Conservation (phyloP, 2,329 filamentous ascomycete species). For the Monilinia polystroma region DNA sequence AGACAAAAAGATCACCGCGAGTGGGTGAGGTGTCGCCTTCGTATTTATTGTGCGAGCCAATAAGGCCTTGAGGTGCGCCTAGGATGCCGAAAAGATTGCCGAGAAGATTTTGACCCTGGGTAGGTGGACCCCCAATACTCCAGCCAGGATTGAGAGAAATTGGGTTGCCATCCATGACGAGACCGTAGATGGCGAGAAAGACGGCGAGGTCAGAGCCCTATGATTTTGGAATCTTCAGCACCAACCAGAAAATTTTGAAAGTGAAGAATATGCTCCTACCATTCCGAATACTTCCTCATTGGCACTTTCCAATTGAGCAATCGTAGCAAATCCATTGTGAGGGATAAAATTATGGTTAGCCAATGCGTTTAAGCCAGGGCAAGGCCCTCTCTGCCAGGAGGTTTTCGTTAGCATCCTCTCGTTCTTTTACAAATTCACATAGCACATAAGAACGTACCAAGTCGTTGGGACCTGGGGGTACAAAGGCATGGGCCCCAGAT, state of each 20-base stretch:
- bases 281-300: slow-evolving; percentile 46
- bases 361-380: slow-evolving; percentile 45
- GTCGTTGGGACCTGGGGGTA: slow-evolving; percentile 9
- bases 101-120: slow-evolving; percentile 26
- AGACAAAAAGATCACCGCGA: slow-evolving; percentile 47
- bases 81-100: slow-evolving; percentile 31
- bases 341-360: slow-evolving; percentile 45
- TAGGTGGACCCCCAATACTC: not conserved
- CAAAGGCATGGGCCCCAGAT: slow-evolving; percentile 15
- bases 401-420: not conserved
- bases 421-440: not conserved
- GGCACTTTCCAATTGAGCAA: not conserved
- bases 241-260: slow-evolving; percentile 25
- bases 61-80: slow-evolving; percentile 46
- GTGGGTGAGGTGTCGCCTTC: slow-evolving; percentile 53
- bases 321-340: slow-evolving; percentile 39
- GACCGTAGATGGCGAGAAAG: slow-evolving; percentile 4
- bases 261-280: slow-evolving; percentile 25
- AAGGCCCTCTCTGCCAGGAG: slow-evolving; percentile 29
- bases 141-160: slow-evolving; percentile 12
- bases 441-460: not conserved
- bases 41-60: slow-evolving; percentile 52
- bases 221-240: slow-evolving; percentile 31
- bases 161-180: slow-evolving; percentile 11
- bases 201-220: slow-evolving; percentile 23